These are phyloP conservation scores for Asterochloris erici DNA, from an alignment of 139 green algal species.

Conservation along the genomic window DNA sequence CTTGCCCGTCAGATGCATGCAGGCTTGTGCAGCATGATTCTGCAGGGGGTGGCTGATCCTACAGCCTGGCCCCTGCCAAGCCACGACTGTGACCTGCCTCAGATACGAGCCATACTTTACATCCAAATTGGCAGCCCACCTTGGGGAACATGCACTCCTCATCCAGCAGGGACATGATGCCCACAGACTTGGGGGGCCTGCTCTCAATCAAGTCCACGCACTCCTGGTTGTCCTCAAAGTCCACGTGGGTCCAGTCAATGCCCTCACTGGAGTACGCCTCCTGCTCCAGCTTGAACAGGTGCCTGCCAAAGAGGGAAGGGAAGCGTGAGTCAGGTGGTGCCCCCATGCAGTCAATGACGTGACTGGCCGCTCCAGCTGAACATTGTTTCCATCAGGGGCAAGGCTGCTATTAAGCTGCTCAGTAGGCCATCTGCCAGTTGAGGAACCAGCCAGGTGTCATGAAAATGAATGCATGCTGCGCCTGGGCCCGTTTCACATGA, in stretches of 20 bases:
- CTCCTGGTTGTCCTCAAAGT: constrained; percentile 98
- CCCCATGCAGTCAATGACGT: no score
- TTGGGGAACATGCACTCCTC: constrained; percentile 80
- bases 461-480: not conserved
- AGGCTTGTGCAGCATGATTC: no score
- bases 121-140: not conserved
- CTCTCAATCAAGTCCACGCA: constrained; percentile 89
- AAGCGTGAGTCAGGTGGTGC: no score
- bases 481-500: no score
- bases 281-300: constrained; percentile 25
- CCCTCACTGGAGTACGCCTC: constrained; percentile 92
- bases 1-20: no score
- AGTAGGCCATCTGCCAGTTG: no score
- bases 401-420: no score
- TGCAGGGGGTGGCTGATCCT: no score
- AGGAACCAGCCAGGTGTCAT: not conserved
- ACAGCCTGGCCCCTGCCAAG: no score
- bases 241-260: constrained; percentile 96
- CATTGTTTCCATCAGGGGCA: no score
- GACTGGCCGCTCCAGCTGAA: no score
- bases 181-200: constrained; percentile 40
- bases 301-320: not conserved
- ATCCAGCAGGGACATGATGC: constrained; percentile 91
- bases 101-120: not conserved
- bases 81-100: no score